phyloP scores from a whole-genome alignment of 441 rosid genomes.

The Mallotus japonicus region DNA sequence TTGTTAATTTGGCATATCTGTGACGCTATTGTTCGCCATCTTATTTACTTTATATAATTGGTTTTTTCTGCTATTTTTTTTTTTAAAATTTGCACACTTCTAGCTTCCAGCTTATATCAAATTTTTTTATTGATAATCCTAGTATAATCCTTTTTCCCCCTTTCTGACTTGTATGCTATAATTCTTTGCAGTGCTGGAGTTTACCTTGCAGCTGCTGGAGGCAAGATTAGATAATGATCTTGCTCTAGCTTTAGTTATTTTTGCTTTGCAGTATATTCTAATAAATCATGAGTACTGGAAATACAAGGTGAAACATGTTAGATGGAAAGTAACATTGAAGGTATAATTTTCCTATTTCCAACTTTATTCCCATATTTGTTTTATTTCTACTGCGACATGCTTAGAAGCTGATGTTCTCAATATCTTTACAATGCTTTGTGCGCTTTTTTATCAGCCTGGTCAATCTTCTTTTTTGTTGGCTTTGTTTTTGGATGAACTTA shows the following conservation, averaged over 20 bases:
- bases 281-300: constrained; percentile 90
- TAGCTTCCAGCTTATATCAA: neutral
- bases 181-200: constrained; percentile 76
- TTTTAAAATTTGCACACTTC: neutral
- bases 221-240: constrained; percentile 65
- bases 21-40: neutral
- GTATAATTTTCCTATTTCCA: constrained; percentile 29
- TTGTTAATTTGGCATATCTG: constrained; percentile 1
- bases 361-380: neutral
- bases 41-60: neutral
- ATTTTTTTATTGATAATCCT: neutral
- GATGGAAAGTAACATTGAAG: constrained; percentile 88
- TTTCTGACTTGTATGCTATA: constrained; percentile 28
- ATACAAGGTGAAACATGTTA: constrained; percentile 62
- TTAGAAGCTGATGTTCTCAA: neutral
- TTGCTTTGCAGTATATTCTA: constrained; percentile 77
- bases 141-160: constrained; percentile 7
- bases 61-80: neutral
- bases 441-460: neutral
- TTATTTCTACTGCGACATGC: neutral
- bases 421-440: neutral
- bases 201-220: constrained; percentile 74
- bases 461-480: neutral
- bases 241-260: constrained; percentile 63
- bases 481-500: constrained; percentile 2